Conservation (phyloP, 2,329 filamentous ascomycete genomes). For the Emydomyces testavorans region DNA sequence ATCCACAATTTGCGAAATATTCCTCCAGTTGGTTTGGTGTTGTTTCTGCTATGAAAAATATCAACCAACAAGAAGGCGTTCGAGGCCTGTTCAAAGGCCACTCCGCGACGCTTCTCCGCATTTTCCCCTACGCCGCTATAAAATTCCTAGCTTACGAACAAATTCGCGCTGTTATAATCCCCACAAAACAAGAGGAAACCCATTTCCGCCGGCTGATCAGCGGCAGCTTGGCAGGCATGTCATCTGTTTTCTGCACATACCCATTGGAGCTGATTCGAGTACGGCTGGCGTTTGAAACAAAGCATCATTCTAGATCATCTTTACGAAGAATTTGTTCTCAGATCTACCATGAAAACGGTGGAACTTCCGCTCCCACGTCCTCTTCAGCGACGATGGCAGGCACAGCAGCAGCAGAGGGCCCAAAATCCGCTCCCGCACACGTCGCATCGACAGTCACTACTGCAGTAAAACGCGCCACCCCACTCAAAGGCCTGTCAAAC, state of each 20-base stretch:
- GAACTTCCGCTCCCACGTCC: constrained; percentile 24
- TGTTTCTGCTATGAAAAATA: constrained; percentile 68
- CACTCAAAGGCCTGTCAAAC: constrained; percentile 62
- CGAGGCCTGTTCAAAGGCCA: constrained; percentile 82
- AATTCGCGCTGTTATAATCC: constrained; percentile 69
- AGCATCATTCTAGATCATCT: constrained; percentile 56
- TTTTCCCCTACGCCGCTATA: constrained; percentile 95
- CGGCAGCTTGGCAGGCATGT: constrained; percentile 52
- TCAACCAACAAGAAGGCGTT: constrained; percentile 62
- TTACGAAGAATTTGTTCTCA: constrained; percentile 66
- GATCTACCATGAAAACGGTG: constrained; percentile 69
- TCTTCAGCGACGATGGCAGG: constrained; percentile 23
- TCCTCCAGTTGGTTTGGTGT: constrained; percentile 79
- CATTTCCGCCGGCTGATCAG: constrained; percentile 51
- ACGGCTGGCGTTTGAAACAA: constrained; percentile 88
- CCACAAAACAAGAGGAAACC: constrained; percentile 62
- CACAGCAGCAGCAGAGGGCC: constrained; percentile 29
- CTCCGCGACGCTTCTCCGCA: constrained; percentile 81
- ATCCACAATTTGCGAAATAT: constrained; percentile 88
- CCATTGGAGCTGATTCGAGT: constrained; percentile 88
- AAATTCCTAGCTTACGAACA: constrained; percentile 98
- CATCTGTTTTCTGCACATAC: constrained; percentile 92
- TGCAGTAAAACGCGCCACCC: constrained; percentile 42
- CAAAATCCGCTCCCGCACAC: constrained; percentile 18
- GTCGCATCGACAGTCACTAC: constrained; percentile 26